Conservation (phyloP, 768 basidiomycete species). For the Russula virescens region DNA sequence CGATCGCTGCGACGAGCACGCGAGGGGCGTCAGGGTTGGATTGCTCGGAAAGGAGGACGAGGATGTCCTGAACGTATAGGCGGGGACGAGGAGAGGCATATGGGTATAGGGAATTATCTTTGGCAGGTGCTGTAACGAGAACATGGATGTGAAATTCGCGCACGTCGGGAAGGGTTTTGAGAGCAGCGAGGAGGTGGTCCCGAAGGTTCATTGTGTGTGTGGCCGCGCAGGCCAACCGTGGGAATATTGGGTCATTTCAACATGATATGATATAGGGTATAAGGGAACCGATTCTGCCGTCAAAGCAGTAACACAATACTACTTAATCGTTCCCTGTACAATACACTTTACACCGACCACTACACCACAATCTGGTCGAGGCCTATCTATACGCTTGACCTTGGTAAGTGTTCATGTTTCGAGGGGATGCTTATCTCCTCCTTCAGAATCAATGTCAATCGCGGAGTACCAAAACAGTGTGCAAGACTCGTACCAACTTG, state of each 20-base stretch:
- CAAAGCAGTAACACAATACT: not conserved
- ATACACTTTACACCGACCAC: not conserved
- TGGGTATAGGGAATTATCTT: slow-evolving; percentile 64
- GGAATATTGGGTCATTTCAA: not conserved
- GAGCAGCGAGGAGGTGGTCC: slow-evolving; percentile 14
- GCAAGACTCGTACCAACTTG: not conserved
- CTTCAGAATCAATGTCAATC: not conserved
- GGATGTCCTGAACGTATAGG: slow-evolving; percentile 67
- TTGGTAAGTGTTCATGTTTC: not conserved
- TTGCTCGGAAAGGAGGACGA: slow-evolving; percentile 70
- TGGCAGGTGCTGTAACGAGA: slow-evolving; percentile 62
- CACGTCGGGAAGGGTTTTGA: slow-evolving; percentile 9
- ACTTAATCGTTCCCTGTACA: too few relatives aligned
- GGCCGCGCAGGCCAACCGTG: slow-evolving; percentile 2
- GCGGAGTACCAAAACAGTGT: not conserved
- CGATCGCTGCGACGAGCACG: slow-evolving; percentile 73
- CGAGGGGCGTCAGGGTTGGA: slow-evolving; percentile 42
- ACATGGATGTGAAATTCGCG: slow-evolving; percentile 65
- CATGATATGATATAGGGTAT: not conserved
- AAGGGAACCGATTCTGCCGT: too few relatives aligned
- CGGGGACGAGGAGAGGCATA: slow-evolving; percentile 64
- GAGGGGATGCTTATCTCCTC: not conserved
- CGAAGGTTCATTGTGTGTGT: slow-evolving; percentile 16
- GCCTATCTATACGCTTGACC: not conserved
- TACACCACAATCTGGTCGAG: not conserved